A percentile compares a stretch with the other conserved stretches of the same genome.
phyloP scores from a whole-genome alignment of 495 filamentous ascomycete species.

The Thermothielavioides terrestris region DNA sequence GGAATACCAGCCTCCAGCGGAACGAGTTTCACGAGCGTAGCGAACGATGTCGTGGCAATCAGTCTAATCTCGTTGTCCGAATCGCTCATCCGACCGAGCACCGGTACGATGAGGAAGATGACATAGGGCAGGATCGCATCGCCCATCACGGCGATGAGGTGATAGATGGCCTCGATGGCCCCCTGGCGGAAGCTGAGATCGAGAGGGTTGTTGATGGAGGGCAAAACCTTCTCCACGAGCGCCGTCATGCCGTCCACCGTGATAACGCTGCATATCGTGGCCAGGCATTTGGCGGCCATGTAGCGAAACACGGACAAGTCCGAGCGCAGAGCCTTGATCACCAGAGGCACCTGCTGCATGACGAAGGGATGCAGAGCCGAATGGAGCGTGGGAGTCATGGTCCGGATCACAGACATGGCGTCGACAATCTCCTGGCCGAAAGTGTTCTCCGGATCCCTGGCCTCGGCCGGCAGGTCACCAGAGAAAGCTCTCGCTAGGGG shows the following conservation, averaged over 20 bases:
- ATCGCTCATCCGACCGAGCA: slow-evolving; percentile 97
- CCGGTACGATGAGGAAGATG: slow-evolving; percentile 97
- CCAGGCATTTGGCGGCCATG: slow-evolving; percentile 93
- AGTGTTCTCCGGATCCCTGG: slow-evolving; percentile 56
- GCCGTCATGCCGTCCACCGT: slow-evolving; percentile 92
- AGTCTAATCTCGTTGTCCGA: slow-evolving; percentile 91
- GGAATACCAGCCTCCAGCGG: slow-evolving; percentile 97
- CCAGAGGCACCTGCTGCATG: slow-evolving; percentile 70
- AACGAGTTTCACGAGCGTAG: slow-evolving; percentile 94
- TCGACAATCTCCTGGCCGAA: slow-evolving; percentile 90
- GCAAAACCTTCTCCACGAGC: slow-evolving; percentile 85
- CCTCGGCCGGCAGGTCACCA: slow-evolving; percentile 60
- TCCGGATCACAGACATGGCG: slow-evolving; percentile 83
- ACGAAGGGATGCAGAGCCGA: slow-evolving; percentile 66
- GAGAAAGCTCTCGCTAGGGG: slow-evolving; percentile 68
- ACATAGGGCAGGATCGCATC: slow-evolving; percentile 94
- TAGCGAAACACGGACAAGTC: slow-evolving; percentile 86
- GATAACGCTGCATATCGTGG: slow-evolving; percentile 93
- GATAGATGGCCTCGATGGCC: slow-evolving; percentile 87
- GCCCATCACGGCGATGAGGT: slow-evolving; percentile 96
- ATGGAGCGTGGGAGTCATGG: slow-evolving; percentile 77
- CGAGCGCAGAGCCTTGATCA: slow-evolving; percentile 78
- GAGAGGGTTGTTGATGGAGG: slow-evolving; percentile 77
- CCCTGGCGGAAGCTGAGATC: slow-evolving; percentile 85
- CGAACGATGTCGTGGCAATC: slow-evolving; percentile 93